Conservation (phyloP, 768 basidiomycete genomes). For the Hysterangium stoloniferum region DNA sequence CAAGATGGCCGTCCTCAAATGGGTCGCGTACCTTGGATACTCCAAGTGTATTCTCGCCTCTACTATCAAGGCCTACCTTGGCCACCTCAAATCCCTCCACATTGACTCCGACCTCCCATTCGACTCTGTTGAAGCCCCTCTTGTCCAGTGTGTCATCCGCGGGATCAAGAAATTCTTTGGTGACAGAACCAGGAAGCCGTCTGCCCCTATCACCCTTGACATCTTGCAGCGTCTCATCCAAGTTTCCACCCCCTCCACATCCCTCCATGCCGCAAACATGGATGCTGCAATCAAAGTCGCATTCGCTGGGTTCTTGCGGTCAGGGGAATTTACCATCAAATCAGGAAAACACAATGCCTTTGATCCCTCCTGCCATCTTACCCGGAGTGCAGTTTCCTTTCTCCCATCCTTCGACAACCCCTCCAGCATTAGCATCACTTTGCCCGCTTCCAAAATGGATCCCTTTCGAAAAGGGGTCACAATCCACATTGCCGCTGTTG, state of each 20-base stretch:
- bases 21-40: slow-evolving; percentile 19
- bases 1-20: slow-evolving; percentile 14
- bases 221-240: slow-evolving; percentile 15
- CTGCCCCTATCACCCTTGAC: slow-evolving; percentile 22
- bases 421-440: slow-evolving; percentile 16
- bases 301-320: slow-evolving; percentile 18
- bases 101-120: too few relatives aligned
- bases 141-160: slow-evolving; percentile 23
- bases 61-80: too few relatives aligned
- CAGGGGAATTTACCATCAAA: slow-evolving; percentile 19
- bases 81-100: too few relatives aligned
- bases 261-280: background rate
- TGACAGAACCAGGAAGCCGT: slow-evolving; percentile 19
- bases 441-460: slow-evolving; percentile 32
- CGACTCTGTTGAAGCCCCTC: too few relatives aligned
- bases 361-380: slow-evolving; percentile 16
- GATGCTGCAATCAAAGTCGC: slow-evolving; percentile 18
- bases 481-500: slow-evolving; percentile 19
- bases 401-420: slow-evolving; percentile 20
- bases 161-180: slow-evolving; percentile 28
- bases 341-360: slow-evolving; percentile 4
- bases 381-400: slow-evolving; percentile 21
- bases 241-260: background rate
- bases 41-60: too few relatives aligned
- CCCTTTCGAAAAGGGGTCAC: slow-evolving; percentile 25